Conservation (phyloP, 768 basidiomycete genomes). For the Lepiota venenata region DNA sequence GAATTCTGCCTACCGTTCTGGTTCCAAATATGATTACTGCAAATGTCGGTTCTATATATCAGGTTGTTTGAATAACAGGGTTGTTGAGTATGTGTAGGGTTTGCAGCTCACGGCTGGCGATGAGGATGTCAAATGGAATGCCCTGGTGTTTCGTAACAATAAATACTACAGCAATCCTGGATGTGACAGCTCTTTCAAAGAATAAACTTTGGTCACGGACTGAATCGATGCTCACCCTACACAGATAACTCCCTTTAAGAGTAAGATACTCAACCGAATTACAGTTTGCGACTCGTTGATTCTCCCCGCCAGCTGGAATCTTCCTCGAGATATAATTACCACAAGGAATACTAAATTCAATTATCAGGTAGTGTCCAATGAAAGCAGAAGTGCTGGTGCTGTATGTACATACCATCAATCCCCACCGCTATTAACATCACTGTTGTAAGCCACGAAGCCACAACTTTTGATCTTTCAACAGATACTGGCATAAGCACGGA, state of each 20-base stretch:
- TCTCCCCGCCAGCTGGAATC: background rate
- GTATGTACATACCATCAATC: slow-evolving; percentile 10
- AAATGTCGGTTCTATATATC: slow-evolving; percentile 1
- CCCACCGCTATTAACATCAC: background rate
- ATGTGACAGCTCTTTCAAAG: background rate
- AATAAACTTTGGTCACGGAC: background rate
- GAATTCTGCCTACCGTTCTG: background rate
- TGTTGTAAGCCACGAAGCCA: background rate
- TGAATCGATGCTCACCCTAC: background rate
- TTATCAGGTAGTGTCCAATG: no score
- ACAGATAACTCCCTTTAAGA: background rate
- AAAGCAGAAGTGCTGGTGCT: background rate
- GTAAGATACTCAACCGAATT: background rate
- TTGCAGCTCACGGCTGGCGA: slow-evolving; percentile 4
- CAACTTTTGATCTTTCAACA: background rate
- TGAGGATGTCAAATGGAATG: background rate
- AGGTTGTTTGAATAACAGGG: no score
- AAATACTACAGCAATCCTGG: background rate
- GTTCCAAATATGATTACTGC: background rate
- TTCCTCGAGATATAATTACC: background rate
- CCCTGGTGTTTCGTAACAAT: background rate
- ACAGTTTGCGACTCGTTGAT: background rate
- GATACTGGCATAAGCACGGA: background rate
- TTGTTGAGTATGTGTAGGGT: background rate
- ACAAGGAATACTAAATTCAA: background rate